Conservation (phyloP, 106 monocot genomes). For the Phalaenopsis equestris region DNA sequence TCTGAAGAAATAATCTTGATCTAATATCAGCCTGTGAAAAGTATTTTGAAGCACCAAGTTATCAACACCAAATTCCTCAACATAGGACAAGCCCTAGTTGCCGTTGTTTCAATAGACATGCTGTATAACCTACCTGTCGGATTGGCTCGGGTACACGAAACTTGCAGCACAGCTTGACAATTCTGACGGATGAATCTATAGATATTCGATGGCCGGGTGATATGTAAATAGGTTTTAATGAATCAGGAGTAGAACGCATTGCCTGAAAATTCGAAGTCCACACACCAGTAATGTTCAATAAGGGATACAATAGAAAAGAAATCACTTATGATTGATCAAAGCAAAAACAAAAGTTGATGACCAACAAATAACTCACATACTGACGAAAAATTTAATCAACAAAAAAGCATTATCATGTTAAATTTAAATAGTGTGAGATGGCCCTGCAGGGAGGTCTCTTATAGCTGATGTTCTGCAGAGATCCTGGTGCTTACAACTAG, state of each 20-base stretch:
- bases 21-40: constrained; percentile 57
- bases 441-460: too few species aligned
- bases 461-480: too few species aligned
- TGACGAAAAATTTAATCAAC: not conserved
- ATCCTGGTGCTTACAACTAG: too few species aligned
- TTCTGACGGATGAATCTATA: constrained; percentile 57
- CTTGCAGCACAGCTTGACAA: constrained; percentile 63
- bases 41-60: not conserved
- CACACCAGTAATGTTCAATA: not conserved
- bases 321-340: not conserved
- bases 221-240: constrained; percentile 77
- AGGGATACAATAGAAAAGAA: not conserved
- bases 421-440: too few species aligned
- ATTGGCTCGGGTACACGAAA: constrained; percentile 81
- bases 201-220: constrained; percentile 86
- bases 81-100: not conserved
- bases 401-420: not conserved
- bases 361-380: not conserved
- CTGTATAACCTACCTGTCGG: constrained; percentile 49
- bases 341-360: not conserved
- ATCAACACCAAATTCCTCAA: not conserved
- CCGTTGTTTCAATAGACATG: not conserved
- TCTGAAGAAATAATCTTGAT: constrained; percentile 55
- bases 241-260: constrained; percentile 48
- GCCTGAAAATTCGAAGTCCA: constrained; percentile 39